Percentiles rank a stretch among this genome's conserved stretches.
These are phyloP conservation scores for Pneumocystis canis DNA, from an alignment of 1,139 yeast genomes.

Conservation along the genomic window DNA sequence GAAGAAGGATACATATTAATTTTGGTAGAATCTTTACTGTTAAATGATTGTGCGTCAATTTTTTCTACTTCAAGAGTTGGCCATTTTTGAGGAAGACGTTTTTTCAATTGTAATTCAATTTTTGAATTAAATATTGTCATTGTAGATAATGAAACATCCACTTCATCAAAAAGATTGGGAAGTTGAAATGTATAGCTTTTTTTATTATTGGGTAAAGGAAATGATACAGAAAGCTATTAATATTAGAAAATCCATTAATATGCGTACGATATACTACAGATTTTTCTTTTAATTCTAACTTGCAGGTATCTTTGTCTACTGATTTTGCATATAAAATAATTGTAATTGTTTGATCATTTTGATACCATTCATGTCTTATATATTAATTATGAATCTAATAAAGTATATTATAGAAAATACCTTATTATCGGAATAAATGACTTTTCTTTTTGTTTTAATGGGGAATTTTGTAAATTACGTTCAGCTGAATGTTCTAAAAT, in stretches of 20 bases:
- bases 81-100: conserved; percentile 34
- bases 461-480: not conserved
- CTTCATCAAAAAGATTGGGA: conserved; percentile 37
- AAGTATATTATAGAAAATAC: not conserved
- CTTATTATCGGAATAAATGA: not conserved
- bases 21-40: conserved; percentile 14
- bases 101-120: conserved; percentile 45
- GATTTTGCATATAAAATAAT: conserved; percentile 61
- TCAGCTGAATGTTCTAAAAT: not conserved
- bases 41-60: conserved; percentile 22
- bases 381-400: not conserved
- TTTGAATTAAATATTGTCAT: conserved; percentile 55
- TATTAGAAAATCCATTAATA: not conserved
- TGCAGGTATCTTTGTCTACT: conserved; percentile 31
- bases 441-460: conserved; percentile 5
- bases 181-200: conserved; percentile 32
- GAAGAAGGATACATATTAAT: conserved; percentile 44
- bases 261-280: not conserved
- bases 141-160: conserved; percentile 34
- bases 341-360: conserved; percentile 40
- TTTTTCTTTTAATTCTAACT: conserved; percentile 10
- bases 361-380: conserved; percentile 70
- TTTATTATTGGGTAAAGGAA: not conserved
- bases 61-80: conserved; percentile 20
- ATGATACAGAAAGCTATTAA: not conserved